Conservation (phyloP, 2,329 filamentous ascomycete genomes). For the Penicillium sp. region DNA sequence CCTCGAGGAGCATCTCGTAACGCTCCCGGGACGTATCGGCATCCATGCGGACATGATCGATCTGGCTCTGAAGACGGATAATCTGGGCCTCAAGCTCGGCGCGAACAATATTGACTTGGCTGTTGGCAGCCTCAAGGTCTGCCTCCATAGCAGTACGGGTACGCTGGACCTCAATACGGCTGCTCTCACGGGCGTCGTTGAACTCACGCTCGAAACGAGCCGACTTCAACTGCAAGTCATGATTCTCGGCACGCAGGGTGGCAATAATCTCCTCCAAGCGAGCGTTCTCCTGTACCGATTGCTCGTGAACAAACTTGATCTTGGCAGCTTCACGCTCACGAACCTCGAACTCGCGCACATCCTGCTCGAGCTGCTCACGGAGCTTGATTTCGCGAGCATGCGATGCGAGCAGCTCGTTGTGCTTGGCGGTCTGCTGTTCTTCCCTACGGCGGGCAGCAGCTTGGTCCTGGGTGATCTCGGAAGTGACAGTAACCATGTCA, state of each 20-base stretch:
- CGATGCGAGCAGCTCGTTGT: constrained; percentile 56
- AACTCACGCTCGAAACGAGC: constrained; percentile 77
- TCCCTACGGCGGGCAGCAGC: constrained; percentile 71
- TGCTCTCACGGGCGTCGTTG: constrained; percentile 78
- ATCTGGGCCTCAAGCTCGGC: constrained; percentile 81
- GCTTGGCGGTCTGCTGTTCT: constrained; percentile 56
- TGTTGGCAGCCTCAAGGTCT: constrained; percentile 80
- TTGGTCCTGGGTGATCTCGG: constrained; percentile 81
- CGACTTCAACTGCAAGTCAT: constrained; percentile 69
- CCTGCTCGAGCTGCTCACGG: constrained; percentile 60
- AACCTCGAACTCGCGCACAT: constrained; percentile 62
- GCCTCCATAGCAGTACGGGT: constrained; percentile 75
- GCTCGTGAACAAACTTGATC: constrained; percentile 75
- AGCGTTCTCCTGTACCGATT: constrained; percentile 59
- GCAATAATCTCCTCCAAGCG: constrained; percentile 62
- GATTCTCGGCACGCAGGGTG: constrained; percentile 56
- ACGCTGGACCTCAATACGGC: constrained; percentile 76
- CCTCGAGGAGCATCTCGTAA: constrained; percentile 81
- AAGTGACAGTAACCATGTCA: constrained; percentile 78
- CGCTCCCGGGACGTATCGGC: constrained; percentile 77
- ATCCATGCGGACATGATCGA: constrained; percentile 77
- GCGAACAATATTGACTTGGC: constrained; percentile 80
- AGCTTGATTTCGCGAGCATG: constrained; percentile 70
- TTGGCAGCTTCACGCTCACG: constrained; percentile 77
- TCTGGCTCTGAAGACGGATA: constrained; percentile 67